These are phyloP conservation scores for Peterozyma xylosa DNA, from an alignment of 805 yeast species.

Conservation along the genomic window DNA sequence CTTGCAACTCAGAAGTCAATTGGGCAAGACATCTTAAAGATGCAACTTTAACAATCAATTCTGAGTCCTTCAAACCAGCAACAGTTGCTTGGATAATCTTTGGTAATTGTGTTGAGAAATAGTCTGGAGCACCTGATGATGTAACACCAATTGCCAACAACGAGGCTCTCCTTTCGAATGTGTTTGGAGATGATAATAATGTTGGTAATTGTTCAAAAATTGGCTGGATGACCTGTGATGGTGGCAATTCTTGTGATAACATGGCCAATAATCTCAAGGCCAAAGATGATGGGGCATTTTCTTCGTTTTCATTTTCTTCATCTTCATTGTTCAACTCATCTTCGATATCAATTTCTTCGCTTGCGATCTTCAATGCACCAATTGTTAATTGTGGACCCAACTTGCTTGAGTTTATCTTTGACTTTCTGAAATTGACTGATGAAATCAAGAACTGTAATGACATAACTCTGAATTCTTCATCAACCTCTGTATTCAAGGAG, in stretches of 20 bases:
- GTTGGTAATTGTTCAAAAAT: constrained; percentile 57
- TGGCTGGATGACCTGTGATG: constrained; percentile 83
- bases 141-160: constrained; percentile 75
- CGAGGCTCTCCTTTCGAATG: constrained; percentile 81
- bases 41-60: constrained; percentile 72
- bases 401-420: constrained; percentile 71
- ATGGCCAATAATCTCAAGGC: constrained; percentile 76
- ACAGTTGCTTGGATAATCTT: constrained; percentile 68
- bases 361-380: constrained; percentile 67
- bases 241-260: constrained; percentile 81
- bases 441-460: constrained; percentile 81
- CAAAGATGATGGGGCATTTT: constrained; percentile 67
- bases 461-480: constrained; percentile 75
- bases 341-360: constrained; percentile 71
- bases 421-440: constrained; percentile 71
- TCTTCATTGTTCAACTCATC: constrained; percentile 71
- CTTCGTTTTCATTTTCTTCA: constrained; percentile 92
- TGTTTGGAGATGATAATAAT: constrained; percentile 54
- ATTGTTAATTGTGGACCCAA: constrained; percentile 75
- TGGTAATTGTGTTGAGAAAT: constrained; percentile 64
- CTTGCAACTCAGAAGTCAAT: constrained; percentile 79
- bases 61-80: constrained; percentile 69
- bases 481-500: constrained; percentile 56
- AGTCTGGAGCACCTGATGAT: constrained; percentile 93
- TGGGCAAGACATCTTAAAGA: constrained; percentile 77